phyloP scores from a whole-genome alignment of 2,329 filamentous ascomycete species.

The Nigrospora oryzae region DNA sequence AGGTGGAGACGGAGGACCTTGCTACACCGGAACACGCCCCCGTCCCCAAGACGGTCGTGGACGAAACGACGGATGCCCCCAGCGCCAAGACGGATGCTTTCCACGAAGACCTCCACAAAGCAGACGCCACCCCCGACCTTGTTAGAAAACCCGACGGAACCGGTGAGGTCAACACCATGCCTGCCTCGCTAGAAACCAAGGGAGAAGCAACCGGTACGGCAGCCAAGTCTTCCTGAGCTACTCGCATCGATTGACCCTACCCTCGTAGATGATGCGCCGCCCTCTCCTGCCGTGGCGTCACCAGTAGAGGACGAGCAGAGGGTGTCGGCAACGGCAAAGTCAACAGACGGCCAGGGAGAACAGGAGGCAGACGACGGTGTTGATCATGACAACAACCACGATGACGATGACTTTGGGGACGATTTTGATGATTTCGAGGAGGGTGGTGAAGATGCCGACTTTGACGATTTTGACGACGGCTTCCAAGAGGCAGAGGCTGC shows the following conservation, averaged over 20 bases:
- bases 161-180: slow-evolving; percentile 16
- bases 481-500: slow-evolving; percentile 49
- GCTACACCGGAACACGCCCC: slow-evolving; percentile 26
- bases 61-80: slow-evolving; percentile 38
- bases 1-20: slow-evolving; percentile 14
- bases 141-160: slow-evolving; percentile 32
- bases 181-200: slow-evolving; percentile 16
- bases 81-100: slow-evolving; percentile 34
- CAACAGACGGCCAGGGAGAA: slow-evolving; percentile 14
- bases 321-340: slow-evolving; percentile 17
- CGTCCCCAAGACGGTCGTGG: slow-evolving; percentile 44
- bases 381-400: slow-evolving; percentile 22
- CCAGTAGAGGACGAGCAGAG: slow-evolving; percentile 16
- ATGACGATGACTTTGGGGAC: slow-evolving; percentile 44
- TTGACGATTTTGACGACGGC: slow-evolving; percentile 65
- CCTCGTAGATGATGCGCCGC: slow-evolving; percentile 22
- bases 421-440: slow-evolving; percentile 58
- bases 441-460: slow-evolving; percentile 44
- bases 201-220: slow-evolving; percentile 25
- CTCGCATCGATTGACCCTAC: slow-evolving; percentile 25
- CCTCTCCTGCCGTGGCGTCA: slow-evolving; percentile 16
- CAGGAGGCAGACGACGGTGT: slow-evolving; percentile 19
- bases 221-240: slow-evolving; percentile 25
- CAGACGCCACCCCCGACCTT: slow-evolving; percentile 46
- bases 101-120: slow-evolving; percentile 34